Percentiles rank a stretch among this genome's conserved stretches.
These are phyloP conservation scores for Nakaseomyces kungkrabaensis DNA, from an alignment of 1,139 yeast genomes.

Conservation along the genomic window DNA sequence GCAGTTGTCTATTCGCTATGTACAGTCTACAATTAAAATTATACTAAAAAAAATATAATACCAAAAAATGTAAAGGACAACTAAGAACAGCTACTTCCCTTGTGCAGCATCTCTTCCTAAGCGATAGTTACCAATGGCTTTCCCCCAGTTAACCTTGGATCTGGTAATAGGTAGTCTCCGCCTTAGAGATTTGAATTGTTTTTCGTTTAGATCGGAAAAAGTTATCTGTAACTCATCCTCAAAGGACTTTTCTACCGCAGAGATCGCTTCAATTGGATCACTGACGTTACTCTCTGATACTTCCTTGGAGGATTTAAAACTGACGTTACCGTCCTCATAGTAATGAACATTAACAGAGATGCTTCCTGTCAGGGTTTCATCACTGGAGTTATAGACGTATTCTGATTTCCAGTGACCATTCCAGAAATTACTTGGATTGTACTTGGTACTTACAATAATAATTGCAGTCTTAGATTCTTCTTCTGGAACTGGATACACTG, in stretches of 20 bases:
- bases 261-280: slow-evolving; percentile 41
- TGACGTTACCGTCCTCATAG: slow-evolving; percentile 91
- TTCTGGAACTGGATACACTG: slow-evolving; percentile 33
- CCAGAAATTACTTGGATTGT: slow-evolving; percentile 71
- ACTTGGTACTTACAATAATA: slow-evolving; percentile 60
- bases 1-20: neutral
- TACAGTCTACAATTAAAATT: neutral
- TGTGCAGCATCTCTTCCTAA: slow-evolving; percentile 73
- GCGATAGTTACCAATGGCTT: slow-evolving; percentile 80
- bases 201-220: slow-evolving; percentile 67
- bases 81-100: slow-evolving; percentile 13
- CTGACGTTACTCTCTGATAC: slow-evolving; percentile 22
- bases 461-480: slow-evolving; percentile 39
- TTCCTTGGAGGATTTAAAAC: slow-evolving; percentile 50
- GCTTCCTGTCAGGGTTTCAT: slow-evolving; percentile 39
- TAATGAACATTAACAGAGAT: slow-evolving; percentile 74
- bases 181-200: slow-evolving; percentile 72
- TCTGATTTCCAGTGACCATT: slow-evolving; percentile 82
- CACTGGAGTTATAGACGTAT: slow-evolving; percentile 38
- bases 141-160: slow-evolving; percentile 91
- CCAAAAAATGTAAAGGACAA: neutral
- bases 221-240: slow-evolving; percentile 54
- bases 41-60: neutral
- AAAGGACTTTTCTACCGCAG: slow-evolving; percentile 47
- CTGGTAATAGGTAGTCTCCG: slow-evolving; percentile 88